Percentiles rank a stretch among this genome's conserved stretches.
phyloP scores from a whole-genome alignment of 2,329 filamentous ascomycete genomes.

The Esteya vermicola region DNA sequence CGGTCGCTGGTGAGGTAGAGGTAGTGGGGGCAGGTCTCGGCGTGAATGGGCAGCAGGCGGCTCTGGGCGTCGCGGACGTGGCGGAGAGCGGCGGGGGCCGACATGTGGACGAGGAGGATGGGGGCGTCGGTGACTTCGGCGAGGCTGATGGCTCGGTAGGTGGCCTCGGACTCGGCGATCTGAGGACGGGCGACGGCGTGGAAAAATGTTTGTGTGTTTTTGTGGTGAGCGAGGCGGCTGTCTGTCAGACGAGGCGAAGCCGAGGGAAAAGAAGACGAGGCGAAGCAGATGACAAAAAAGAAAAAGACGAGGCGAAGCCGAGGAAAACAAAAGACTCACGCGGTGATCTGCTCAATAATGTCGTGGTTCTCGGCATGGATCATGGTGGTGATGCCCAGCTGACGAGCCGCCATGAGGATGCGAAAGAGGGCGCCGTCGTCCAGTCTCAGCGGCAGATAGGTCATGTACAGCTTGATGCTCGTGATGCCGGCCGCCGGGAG shows the following conservation, averaged over 20 bases:
- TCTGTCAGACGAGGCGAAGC: no score
- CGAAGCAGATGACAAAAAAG: neutral
- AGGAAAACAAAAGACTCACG: neutral
- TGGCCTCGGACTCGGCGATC: constrained; percentile 32
- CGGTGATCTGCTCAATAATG: constrained; percentile 18
- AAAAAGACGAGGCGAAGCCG: no score
- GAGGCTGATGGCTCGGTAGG: constrained; percentile 32
- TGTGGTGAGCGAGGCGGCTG: constrained; percentile 14
- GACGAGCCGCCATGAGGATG: constrained; percentile 31
- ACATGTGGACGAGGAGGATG: constrained; percentile 40
- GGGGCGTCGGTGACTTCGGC: constrained; percentile 34
- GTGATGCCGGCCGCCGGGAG: constrained; percentile 26
- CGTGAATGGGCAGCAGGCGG: constrained; percentile 34
- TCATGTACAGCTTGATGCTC: constrained; percentile 37
- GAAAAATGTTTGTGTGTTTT: constrained; percentile 23
- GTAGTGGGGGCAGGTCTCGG: constrained; percentile 45
- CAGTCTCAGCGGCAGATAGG: constrained; percentile 32
- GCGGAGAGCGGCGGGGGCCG: constrained; percentile 27
- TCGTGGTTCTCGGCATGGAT: constrained; percentile 57
- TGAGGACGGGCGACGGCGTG: constrained; percentile 30
- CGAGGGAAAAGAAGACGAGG: neutral
- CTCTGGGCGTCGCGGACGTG: constrained; percentile 35
- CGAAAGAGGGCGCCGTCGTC: constrained; percentile 33
- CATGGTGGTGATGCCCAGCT: constrained; percentile 36
- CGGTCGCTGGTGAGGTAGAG: constrained; percentile 32